Base-by-base conservation (phyloP, 108 stramenopile species). In the Cyclotella choctawhatcheeana region DNA sequence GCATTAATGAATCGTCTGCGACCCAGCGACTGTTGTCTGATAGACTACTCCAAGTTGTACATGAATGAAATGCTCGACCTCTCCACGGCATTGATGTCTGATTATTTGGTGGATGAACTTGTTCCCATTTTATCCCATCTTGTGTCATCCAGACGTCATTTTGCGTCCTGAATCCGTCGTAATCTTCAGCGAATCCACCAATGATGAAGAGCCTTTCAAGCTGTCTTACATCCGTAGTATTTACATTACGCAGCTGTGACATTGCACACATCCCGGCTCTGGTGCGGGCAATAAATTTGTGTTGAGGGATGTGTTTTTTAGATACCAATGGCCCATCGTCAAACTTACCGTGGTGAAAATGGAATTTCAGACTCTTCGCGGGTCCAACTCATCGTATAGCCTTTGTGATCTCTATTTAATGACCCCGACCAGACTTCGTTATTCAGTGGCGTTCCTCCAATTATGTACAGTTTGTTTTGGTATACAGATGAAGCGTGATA, bases 391-490 rank as follows among this genome's bases (percentile, higher is more conserved):
- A 82, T 45, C 34, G 25, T 72, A 76, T 77, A 73, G 2, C 81
- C 81, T 16, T 64, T 48, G 0, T 45, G 27, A 73, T 81, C 71
- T 45, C 26, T 35, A 20, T 71, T 53, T 31, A 86, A 56, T 24
- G 47, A 68, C 0, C 85, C 85, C 16, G 44, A 51, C 92, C 92
- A 93, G 29, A 91, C 87, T 43, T 89, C 90, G 58, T 88, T 93
- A 18, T 71, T 78, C 13, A 93, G 82, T 17, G 92, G 92, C 13
- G 87, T 84, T 8, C 92, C 92, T 0, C 90, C 92, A 31, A 93
- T 53, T 22, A 93, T 71, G 59, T 63, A 88, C 17, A 87, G 24
- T 43, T 81, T 79, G 3, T 73, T 75, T 31, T 61, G 35, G 70
- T 67, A 83, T 2, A 90, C 58, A 2, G 74, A 58, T 10, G 88